A percentile compares a stretch with the other conserved stretches of the same genome.
Evolutionary conservation across 805 yeast genomes (phyloP).

Genomic region (Metschnikowia bowlesiae): DNA sequence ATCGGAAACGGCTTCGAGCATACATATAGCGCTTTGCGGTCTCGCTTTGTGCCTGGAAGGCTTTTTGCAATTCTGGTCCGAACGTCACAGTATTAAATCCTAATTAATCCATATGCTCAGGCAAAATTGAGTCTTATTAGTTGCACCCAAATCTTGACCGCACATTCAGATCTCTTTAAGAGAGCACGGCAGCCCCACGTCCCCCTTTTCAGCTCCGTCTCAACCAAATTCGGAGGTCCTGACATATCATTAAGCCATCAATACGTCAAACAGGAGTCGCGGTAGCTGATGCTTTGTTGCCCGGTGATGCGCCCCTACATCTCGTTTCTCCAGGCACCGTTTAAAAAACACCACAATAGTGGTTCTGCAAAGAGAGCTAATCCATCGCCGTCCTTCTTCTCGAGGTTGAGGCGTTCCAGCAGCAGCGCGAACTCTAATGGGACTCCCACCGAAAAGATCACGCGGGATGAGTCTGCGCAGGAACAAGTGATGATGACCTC

Average conservation of each 20-base stretch:
- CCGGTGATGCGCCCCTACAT: background rate
- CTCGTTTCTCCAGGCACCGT: background rate
- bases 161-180: background rate
- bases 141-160: background rate
- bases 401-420: background rate
- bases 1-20: background rate
- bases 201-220: too few species aligned
- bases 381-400: background rate
- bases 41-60: background rate
- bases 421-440: background rate
- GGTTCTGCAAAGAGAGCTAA: background rate
- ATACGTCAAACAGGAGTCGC: background rate
- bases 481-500: slow-evolving; percentile 3
- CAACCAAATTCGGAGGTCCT: background rate
- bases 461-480: background rate
- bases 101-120: background rate
- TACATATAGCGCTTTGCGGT: background rate
- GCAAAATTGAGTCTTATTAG: background rate
- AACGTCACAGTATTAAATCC: background rate
- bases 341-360: background rate
- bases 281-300: background rate
- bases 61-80: background rate
- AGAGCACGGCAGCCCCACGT: background rate
- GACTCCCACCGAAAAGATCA: background rate
- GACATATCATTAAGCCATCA: background rate